These are phyloP conservation scores for Aulographum hederae DNA, from an alignment of 2,329 filamentous ascomycete genomes.

Conservation along the genomic window DNA sequence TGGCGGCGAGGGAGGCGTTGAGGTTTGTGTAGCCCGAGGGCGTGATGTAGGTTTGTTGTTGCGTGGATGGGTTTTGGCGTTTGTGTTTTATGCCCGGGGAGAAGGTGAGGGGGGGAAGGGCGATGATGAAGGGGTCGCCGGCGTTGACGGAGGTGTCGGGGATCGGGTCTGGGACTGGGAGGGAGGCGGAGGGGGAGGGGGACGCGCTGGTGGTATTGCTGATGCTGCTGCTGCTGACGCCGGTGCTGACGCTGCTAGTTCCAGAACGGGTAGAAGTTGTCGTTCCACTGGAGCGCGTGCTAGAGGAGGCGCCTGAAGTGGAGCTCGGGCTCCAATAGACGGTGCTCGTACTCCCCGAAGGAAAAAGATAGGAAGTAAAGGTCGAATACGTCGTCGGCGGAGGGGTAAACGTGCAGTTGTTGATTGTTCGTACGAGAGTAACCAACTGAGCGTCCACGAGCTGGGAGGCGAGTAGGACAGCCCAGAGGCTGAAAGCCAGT, in stretches of 20 bases:
- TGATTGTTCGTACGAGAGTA: neutral
- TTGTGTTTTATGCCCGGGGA: neutral
- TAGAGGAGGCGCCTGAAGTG: neutral
- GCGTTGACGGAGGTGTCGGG: neutral
- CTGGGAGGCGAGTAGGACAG: neutral
- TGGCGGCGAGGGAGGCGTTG: neutral
- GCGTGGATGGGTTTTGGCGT: neutral
- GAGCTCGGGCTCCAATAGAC: too few relatives aligned
- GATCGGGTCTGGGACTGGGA: too few relatives aligned
- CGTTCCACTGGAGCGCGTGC: neutral
- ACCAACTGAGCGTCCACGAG: neutral
- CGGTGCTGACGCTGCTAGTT: neutral
- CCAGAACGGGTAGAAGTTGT: neutral
- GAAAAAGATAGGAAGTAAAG: too few relatives aligned
- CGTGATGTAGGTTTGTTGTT: neutral
- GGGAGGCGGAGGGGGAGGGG: too few relatives aligned
- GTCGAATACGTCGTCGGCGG: too few relatives aligned
- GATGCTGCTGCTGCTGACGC: neutral
- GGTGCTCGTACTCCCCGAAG: too few relatives aligned
- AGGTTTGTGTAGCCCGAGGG: neutral
- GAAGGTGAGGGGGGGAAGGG: neutral
- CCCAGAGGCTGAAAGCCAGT: neutral
- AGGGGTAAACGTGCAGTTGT: too few relatives aligned
- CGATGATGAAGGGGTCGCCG: neutral
- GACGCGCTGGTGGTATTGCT: too few relatives aligned